Base-by-base conservation (phyloP, 768 basidiomycete species). In the Filobasidium floriforme region DNA sequence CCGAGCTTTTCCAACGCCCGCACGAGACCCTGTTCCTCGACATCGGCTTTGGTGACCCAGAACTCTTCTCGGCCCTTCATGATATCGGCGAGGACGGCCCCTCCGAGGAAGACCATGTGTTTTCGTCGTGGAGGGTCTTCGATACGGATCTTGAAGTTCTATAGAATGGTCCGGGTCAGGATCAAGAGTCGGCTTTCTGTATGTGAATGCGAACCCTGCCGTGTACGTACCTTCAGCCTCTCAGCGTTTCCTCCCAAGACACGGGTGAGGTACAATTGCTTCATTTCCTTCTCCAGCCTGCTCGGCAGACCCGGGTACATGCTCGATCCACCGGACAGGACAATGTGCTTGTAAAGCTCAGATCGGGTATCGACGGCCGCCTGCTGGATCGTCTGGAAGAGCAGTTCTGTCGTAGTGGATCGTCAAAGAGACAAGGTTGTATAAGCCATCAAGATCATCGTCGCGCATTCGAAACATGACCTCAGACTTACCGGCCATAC, bases 121-220 rank as follows among this genome's bases (percentile, higher is more conserved):
- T 97, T 98, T 75, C 96, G 85, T 75, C 92, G 88, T 37, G 96
- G 96, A 32, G 94, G 92, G 79, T 98, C 96, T 79, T 99, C 94
- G 73, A 98, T 97, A 55, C 88, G 86, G 77, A 98, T 93, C 83
- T 99, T 98, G 84, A 99, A 98, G 88, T 97, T 94, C 94, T 99
- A 75, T 62, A 0, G 11, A 3, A 49, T 2, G 3, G 46, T 49
- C 3, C 46, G 46, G 22, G 15, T 3, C 12, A 14, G 12, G 55
- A 40, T 18, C 28, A 28, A n/a, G 15, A 26, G 37, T 59, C 5
- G 41, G 43, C 55, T 18, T 18, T 19, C 24, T n/a, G 60, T 4
- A 11, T 5, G 11, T 18, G 3, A 9, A 37, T 60, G n/a, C n/a
- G n/a, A n/a, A n/a, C n/a, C n/a, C n/a, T n/a, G 60, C 15, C 22